A percentile compares a stretch with the other conserved stretches of the same genome.
Conservation (phyloP, 2,329 filamentous ascomycete species). For the Trichoderma brevicompactum region DNA sequence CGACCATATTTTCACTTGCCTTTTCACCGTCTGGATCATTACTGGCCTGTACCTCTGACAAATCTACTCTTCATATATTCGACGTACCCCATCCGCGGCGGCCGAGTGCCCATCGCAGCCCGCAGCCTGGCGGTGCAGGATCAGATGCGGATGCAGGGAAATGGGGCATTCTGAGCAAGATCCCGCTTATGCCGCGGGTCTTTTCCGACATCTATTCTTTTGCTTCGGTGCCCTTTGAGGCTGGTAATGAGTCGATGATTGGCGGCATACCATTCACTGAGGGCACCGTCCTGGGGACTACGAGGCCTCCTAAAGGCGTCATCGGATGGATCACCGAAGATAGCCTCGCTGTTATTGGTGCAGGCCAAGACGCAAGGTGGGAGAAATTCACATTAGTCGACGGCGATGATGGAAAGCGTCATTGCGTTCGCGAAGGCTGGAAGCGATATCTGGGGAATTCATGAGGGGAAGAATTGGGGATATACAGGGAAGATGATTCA, state of each 20-base stretch:
- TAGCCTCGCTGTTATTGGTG: constrained; percentile 75
- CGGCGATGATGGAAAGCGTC: constrained; percentile 67
- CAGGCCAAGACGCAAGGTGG: constrained; percentile 81
- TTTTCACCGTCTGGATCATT: constrained; percentile 82
- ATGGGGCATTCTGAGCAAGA: constrained; percentile 82
- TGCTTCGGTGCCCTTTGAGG: constrained; percentile 77
- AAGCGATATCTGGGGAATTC: constrained; percentile 69
- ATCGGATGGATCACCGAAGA: constrained; percentile 82
- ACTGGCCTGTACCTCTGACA: constrained; percentile 93
- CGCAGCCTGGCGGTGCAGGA: constrained; percentile 37
- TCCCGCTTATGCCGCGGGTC: constrained; percentile 82
- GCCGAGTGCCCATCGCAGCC: constrained; percentile 41
- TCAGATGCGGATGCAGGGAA: constrained; percentile 64
- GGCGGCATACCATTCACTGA: constrained; percentile 51
- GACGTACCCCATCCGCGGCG: constrained; percentile 69
- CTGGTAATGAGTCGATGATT: constrained; percentile 70
- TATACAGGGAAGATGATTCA: constrained; percentile 7
- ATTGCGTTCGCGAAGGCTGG: constrained; percentile 76
- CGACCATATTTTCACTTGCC: constrained; percentile 82
- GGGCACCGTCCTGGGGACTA: constrained; percentile 53
- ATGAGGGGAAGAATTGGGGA: constrained; percentile 31
- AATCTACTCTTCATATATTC: constrained; percentile 93
- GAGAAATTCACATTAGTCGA: constrained; percentile 81
- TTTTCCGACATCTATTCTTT: constrained; percentile 93
- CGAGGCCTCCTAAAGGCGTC: constrained; percentile 75